These are phyloP conservation scores for Stephanodiscus minutulus DNA, from an alignment of 108 stramenopile species.

Conservation along the genomic window DNA sequence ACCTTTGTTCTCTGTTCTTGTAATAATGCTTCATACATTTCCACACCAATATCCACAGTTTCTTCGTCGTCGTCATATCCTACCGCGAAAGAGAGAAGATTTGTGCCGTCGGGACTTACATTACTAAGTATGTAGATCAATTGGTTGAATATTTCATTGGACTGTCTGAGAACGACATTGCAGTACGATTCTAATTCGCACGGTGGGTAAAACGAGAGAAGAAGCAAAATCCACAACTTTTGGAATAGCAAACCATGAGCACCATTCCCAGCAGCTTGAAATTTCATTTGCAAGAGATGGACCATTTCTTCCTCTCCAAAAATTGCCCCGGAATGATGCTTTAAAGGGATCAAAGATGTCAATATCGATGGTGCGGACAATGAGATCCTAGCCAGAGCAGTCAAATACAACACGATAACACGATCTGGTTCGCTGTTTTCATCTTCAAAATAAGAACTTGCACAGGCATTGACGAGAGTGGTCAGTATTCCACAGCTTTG, in stretches of 20 bases:
- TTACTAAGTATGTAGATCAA: constrained; percentile 21
- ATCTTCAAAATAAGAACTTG: constrained; percentile 12
- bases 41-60: constrained; percentile 8
- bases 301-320: constrained; percentile 42
- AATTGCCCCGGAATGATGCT: not conserved
- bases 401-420: constrained; percentile 49
- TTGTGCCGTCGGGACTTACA: constrained; percentile 21
- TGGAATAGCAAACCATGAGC: constrained; percentile 41
- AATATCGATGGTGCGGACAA: constrained; percentile 20
- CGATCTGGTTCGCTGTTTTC: constrained; percentile 44
- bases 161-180: constrained; percentile 11
- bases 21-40: constrained; percentile 18
- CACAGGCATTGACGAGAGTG: constrained; percentile 41
- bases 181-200: constrained; percentile 5
- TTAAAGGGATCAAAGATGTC: constrained; percentile 15
- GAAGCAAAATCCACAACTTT: constrained; percentile 44
- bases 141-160: constrained; percentile 32
- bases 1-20: constrained; percentile 19
- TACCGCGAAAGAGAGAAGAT: constrained; percentile 42
- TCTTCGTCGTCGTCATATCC: constrained; percentile 40
- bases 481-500: constrained; percentile 23
- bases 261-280: constrained; percentile 36
- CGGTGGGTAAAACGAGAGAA: constrained; percentile 42
- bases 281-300: constrained; percentile 23
- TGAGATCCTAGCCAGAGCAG: constrained; percentile 37